Base-by-base conservation (phyloP, 495 filamentous ascomycete species). In the Lasiosphaeria hispida region DNA sequence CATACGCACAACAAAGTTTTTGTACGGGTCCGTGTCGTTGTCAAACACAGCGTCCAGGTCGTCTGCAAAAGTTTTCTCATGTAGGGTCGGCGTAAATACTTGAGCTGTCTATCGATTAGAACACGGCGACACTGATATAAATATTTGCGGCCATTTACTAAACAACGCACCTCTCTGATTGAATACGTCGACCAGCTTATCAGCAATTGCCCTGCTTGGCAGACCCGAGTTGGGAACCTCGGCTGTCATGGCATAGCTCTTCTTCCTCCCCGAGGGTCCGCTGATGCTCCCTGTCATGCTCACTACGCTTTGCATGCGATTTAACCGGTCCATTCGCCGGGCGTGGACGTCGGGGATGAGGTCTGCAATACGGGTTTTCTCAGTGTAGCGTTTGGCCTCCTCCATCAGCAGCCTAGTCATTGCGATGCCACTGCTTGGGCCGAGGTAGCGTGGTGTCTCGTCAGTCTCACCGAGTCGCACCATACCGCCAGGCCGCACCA, bases 391-490 rank as follows among this genome's bases (percentile, higher is more conserved):
- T 64, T 93, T 97, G 44, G 92, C 92, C 64, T 96, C 84, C 68
- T 96, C 91, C 85, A 97, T 96, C 30, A 97, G 88, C 63, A 97
- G 75, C 36, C 92, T 84, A 14, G 92, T 93, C 74, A 97, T 93
- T 59, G 90, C 90, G 68, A 96, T 93, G 58, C 93, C 93, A 69
- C 93, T 97, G 10, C 91, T 93, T 10, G 93, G 86, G 0, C 93
- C 93, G 10, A 97, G 79, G 64, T 92, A 97, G 57, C 92, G 86
- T 10, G 91, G 79, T 13, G 81, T 83, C 69, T 94, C 91, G 63
- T 94, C 89, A 44, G 86, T 85, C 58, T 91, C 87, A 55, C 85
- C 82, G 47, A 96, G 84, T 15, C 84, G 85, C 55, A 97, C 90
- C 57, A 91, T 79, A 35, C 90, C 92, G 42, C 88, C 88, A 10